Evolutionary conservation across 2,329 filamentous ascomycete genomes (phyloP).

Genomic region (Penicillium hordei): DNA sequence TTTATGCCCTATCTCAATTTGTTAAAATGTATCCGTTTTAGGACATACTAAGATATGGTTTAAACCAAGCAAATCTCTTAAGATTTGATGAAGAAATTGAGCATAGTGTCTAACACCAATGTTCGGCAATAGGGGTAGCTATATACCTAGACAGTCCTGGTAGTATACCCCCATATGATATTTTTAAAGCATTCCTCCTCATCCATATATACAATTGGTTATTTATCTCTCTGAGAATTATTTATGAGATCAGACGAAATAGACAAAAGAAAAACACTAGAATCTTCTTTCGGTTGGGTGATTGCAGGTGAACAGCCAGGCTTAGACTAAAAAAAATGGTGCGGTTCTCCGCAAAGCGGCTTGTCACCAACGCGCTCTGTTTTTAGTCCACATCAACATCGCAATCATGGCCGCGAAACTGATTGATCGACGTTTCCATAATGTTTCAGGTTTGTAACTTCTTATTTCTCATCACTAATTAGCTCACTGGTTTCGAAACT

Average conservation of each 20-base stretch:
- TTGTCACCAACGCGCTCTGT: conserved; percentile 7
- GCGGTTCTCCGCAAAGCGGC: conserved; percentile 14
- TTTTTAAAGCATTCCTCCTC: neutral
- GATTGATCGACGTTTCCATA: conserved; percentile 40
- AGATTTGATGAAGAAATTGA: neutral
- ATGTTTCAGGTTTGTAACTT: conserved; percentile 35
- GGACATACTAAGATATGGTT: too few relatives aligned
- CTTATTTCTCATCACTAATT: neutral
- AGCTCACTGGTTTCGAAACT: neutral
- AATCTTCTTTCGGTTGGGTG: neutral
- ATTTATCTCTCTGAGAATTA: too few relatives aligned
- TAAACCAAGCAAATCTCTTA: neutral
- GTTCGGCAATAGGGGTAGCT: neutral
- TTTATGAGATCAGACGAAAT: too few relatives aligned
- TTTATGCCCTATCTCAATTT: neutral
- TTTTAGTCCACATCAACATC: conserved; percentile 17
- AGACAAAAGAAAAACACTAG: neutral
- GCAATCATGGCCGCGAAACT: conserved; percentile 39
- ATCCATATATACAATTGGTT: neutral
- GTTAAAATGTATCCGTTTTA: neutral
- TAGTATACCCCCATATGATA: neutral
- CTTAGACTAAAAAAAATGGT: neutral
- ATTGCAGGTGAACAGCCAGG: neutral
- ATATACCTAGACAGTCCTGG: neutral
- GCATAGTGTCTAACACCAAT: too few relatives aligned